These are phyloP conservation scores for Aspergillus arachidicola DNA, from an alignment of 2,329 filamentous ascomycete species.

Conservation along the genomic window DNA sequence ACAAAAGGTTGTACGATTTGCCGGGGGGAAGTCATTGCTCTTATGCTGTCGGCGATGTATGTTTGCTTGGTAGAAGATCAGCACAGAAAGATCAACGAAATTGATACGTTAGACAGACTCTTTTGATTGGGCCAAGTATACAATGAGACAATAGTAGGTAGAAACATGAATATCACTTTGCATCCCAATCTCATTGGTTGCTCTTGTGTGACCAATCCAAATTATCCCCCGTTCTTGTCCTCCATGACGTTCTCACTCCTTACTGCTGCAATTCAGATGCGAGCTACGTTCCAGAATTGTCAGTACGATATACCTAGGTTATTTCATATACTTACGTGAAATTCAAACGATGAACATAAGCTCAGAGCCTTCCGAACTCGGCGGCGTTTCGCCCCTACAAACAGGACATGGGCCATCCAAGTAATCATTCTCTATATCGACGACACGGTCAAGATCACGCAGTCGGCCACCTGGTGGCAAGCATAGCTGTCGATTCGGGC, in stretches of 20 bases:
- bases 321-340: background rate
- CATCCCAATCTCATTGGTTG: background rate
- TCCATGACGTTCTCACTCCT: background rate
- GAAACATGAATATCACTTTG: background rate
- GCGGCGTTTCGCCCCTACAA: background rate
- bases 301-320: background rate
- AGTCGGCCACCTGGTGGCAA: background rate
- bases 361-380: background rate
- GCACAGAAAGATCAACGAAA: background rate
- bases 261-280: background rate
- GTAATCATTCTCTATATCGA: background rate
- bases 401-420: background rate
- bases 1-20: background rate
- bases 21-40: background rate
- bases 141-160: background rate
- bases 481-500: background rate
- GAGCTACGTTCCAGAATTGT: background rate
- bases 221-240: background rate
- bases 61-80: background rate
- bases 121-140: background rate
- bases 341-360: background rate
- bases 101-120: background rate
- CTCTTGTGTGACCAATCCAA: background rate
- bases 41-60: background rate
- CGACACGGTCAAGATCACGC: background rate